phyloP scores from a whole-genome alignment of 108 stramenopile species.

The Mayamaea pseudoterrestris region DNA sequence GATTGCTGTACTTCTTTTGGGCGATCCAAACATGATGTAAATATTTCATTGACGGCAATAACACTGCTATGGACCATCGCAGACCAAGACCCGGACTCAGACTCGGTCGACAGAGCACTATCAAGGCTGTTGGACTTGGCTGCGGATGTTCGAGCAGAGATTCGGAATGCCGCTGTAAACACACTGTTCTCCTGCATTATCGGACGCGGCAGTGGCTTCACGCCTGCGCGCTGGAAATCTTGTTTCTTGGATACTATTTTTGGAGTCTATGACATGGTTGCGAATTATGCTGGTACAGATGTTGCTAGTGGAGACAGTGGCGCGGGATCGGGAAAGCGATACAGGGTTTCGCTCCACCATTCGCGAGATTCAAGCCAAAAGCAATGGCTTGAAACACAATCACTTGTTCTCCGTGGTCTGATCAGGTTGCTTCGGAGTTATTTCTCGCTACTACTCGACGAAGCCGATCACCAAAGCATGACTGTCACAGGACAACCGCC shows the following conservation, averaged over 20 bases:
- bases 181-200: conserved; percentile 87
- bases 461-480: conserved; percentile 7
- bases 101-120: conserved; percentile 55
- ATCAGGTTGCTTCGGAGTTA: conserved; percentile 64
- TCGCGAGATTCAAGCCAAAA: conserved; percentile 70
- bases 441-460: conserved; percentile 43
- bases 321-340: no score
- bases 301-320: conserved; percentile 9
- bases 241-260: conserved; percentile 65
- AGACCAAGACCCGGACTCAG: conserved; percentile 54
- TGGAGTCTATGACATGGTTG: conserved; percentile 33
- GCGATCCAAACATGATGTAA: conserved; percentile 75
- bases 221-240: conserved; percentile 62
- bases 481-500: conserved; percentile 7
- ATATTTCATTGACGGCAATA: conserved; percentile 85
- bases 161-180: conserved; percentile 87
- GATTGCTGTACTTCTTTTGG: conserved; percentile 83
- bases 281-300: background rate
- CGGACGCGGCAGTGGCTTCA: conserved; percentile 63
- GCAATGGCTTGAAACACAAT: conserved; percentile 78
- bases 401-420: conserved; percentile 65
- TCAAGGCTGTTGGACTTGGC: conserved; percentile 59
- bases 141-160: conserved; percentile 50
- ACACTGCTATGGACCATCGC: conserved; percentile 81
- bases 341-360: conserved; percentile 72